Conservation (phyloP, 306 rosid species). For the Acmispon strigosus region DNA sequence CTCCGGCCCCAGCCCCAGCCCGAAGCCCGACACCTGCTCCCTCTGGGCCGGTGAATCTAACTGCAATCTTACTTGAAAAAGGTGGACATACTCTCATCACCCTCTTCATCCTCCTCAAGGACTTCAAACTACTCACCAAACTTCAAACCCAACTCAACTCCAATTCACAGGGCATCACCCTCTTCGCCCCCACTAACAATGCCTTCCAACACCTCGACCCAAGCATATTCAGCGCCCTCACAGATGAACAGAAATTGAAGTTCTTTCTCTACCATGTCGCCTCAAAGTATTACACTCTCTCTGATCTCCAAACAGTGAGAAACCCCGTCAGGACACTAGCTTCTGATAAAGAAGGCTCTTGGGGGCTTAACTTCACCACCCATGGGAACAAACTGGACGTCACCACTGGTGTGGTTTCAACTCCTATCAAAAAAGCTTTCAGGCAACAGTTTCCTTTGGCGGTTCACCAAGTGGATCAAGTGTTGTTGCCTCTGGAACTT, state of each 20-base stretch:
- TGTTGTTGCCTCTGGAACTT: constrained; percentile 54
- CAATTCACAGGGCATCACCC: constrained; percentile 46
- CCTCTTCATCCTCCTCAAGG: constrained; percentile 45
- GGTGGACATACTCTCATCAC: constrained; percentile 43
- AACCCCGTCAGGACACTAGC: constrained; percentile 77
- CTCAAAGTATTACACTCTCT: constrained; percentile 51
- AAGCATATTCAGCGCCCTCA: constrained; percentile 53
- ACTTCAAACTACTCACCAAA: constrained; percentile 43
- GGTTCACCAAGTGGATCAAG: constrained; percentile 53
- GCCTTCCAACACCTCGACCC: constrained; percentile 60
- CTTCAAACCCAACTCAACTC: constrained; percentile 56
- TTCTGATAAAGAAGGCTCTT: constrained; percentile 22
- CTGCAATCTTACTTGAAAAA: constrained; percentile 43
- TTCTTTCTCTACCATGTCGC: constrained; percentile 58
- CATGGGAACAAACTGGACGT: constrained; percentile 69
- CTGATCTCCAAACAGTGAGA: constrained; percentile 43
- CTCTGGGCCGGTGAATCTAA: constrained; percentile 46
- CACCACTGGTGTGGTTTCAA: constrained; percentile 41
- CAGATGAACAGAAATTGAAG: constrained; percentile 34
- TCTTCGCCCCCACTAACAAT: constrained; percentile 84
- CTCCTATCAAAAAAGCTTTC: constrained; percentile 44
- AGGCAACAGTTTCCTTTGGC: constrained; percentile 53
- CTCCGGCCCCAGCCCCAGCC: background rate
- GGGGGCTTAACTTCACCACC: constrained; percentile 71
- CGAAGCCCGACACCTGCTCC: constrained; percentile 29